Evolutionary conservation across 768 basidiomycete species (phyloP).

Genomic region (Pulveroboletus frians): DNA sequence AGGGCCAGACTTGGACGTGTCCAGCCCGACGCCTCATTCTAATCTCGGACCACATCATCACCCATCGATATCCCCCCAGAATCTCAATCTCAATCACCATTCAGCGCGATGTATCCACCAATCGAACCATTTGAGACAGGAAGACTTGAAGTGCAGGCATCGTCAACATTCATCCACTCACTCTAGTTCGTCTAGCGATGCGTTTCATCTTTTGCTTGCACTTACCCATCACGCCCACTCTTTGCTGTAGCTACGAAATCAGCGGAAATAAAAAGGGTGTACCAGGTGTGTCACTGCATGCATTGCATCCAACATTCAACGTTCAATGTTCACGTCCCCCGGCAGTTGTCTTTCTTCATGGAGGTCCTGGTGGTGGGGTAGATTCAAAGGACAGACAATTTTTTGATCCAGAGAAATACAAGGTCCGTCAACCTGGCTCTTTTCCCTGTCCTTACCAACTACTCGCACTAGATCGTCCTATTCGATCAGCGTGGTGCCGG

Average conservation of each 20-base stretch:
- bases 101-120: slow-evolving; percentile 55
- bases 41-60: slow-evolving; percentile 2
- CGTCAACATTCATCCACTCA: slow-evolving; percentile 44
- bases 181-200: slow-evolving; percentile 54
- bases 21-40: background rate
- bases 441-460: background rate
- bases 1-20: background rate
- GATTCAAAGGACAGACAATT: slow-evolving; percentile 65
- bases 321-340: background rate
- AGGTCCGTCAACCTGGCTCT: slow-evolving; percentile 37
- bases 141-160: slow-evolving; percentile 62
- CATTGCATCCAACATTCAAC: background rate
- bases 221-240: background rate
- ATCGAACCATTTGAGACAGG: slow-evolving; percentile 63
- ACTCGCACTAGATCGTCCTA: slow-evolving; percentile 58
- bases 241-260: slow-evolving; percentile 62
- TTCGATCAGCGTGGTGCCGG: slow-evolving; percentile 90
- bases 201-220: background rate
- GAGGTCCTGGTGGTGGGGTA: slow-evolving; percentile 79
- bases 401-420: slow-evolving; percentile 84
- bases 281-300: slow-evolving; percentile 47
- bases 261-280: slow-evolving; percentile 72
- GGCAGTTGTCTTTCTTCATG: slow-evolving; percentile 76
- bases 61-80: slow-evolving; percentile 16
- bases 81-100: slow-evolving; percentile 1